phyloP scores from a whole-genome alignment of 805 yeast genomes.

The Pichia cabralensis region DNA sequence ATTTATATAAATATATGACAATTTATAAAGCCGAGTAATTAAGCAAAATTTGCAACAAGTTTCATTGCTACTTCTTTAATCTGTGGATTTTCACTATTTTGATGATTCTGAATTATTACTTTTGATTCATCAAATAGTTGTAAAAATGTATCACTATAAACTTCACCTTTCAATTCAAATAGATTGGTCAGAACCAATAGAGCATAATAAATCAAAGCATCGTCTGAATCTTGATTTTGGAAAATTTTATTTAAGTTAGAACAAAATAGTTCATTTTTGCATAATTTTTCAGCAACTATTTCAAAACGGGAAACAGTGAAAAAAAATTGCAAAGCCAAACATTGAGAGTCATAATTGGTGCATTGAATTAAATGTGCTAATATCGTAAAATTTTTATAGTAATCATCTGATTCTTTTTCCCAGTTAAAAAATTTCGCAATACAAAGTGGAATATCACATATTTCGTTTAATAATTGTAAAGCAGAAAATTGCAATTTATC shows the following conservation, averaged over 20 bases:
- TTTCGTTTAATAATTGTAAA: constrained; percentile 40
- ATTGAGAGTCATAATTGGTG: constrained; percentile 31
- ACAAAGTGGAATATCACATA: constrained; percentile 28
- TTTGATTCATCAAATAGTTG: too few relatives aligned
- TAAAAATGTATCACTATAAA: too few relatives aligned
- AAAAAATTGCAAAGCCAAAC: constrained; percentile 23
- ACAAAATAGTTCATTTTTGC: constrained; percentile 15
- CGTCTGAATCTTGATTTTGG: constrained; percentile 11
- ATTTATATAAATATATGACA: constrained; percentile 1
- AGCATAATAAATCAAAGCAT: constrained; percentile 11
- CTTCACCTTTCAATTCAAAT: too few relatives aligned
- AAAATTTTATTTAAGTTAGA: constrained; percentile 11
- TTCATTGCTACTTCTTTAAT: too few relatives aligned
- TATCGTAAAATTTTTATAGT: constrained; percentile 31
- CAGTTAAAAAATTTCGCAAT: constrained; percentile 53
- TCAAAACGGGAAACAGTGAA: constrained; percentile 22
- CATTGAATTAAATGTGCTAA: constrained; percentile 32
- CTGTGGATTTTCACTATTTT: background rate
- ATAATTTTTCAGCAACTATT: constrained; percentile 16
- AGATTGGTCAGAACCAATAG: too few relatives aligned
- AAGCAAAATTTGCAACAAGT: too few relatives aligned
- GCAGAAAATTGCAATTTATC: constrained; percentile 34
- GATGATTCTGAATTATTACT: constrained; percentile 1
- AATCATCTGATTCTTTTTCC: constrained; percentile 23
- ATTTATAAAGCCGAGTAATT: too few relatives aligned